phyloP scores from a whole-genome alignment of 2,329 filamentous ascomycete species.

The Teratosphaeriaceae sp. region DNA sequence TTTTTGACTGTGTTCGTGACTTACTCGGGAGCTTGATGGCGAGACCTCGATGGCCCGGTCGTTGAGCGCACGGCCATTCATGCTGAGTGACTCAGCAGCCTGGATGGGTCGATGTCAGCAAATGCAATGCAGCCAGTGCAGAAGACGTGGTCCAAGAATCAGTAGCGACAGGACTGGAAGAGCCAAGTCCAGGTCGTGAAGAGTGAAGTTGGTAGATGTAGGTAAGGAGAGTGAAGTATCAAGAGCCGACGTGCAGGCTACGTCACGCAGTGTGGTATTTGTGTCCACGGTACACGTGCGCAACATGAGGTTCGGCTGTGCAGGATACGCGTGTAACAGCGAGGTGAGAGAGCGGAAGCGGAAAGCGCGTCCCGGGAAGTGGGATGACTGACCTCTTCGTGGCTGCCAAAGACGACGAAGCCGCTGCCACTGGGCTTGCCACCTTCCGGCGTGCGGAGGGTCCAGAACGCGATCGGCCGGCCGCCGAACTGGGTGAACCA shows the following conservation, averaged over 20 bases:
- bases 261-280: not conserved
- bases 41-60: conserved; percentile 99
- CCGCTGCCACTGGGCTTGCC: conserved; percentile 99
- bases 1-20: conserved; percentile 1
- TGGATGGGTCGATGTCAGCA: conserved; percentile 32
- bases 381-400: conserved; percentile 75
- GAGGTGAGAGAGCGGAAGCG: not conserved
- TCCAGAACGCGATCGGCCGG: conserved; percentile 98
- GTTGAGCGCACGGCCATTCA: conserved; percentile 97
- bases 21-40: conserved; percentile 81
- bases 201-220: not conserved
- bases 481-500: conserved; percentile 99
- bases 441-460: conserved; percentile 91
- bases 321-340: not conserved
- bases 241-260: conserved; percentile 1
- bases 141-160: not conserved
- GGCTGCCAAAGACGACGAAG: conserved; percentile 97
- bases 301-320: conserved; percentile 1
- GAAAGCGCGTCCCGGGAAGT: conserved; percentile 3
- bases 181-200: not conserved
- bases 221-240: not conserved
- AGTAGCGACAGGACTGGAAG: not conserved
- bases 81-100: conserved; percentile 96
- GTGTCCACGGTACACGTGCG: conserved; percentile 1
- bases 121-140: not conserved